Evolutionary conservation across 2,329 filamentous ascomycete genomes (phyloP).

Genomic region (Stagonosporopsis chrysanthemi): DNA sequence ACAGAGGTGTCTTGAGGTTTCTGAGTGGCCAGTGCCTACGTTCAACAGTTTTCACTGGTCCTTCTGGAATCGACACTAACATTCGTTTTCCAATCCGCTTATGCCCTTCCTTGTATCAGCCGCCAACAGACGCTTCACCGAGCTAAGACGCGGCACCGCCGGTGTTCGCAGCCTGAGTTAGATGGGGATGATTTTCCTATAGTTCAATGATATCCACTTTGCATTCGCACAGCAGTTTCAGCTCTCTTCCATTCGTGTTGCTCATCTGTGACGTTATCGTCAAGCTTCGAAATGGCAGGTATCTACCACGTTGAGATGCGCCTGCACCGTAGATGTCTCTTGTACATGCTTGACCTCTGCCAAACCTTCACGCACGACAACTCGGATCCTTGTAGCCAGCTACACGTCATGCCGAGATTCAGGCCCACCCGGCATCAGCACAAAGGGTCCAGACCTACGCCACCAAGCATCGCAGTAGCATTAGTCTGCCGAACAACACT

Average conservation of each 20-base stretch:
- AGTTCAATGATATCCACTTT: neutral
- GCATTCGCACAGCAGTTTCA: neutral
- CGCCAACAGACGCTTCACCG: constrained; percentile 5
- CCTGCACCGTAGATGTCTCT: neutral
- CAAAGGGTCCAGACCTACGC: neutral
- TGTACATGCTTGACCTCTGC: too few species aligned
- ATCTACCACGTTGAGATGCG: neutral
- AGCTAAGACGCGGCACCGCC: constrained; percentile 12
- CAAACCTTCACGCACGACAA: neutral
- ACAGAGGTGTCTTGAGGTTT: too few species aligned
- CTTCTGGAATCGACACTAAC: too few species aligned
- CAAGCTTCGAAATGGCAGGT: neutral
- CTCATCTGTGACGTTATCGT: neutral
- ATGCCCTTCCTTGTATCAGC: neutral
- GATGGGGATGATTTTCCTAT: neutral
- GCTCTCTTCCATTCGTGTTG: neutral
- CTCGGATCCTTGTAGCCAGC: neutral
- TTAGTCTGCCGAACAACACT: neutral
- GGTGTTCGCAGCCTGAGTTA: constrained; percentile 2
- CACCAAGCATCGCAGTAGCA: neutral
- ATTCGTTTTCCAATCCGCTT: too few species aligned
- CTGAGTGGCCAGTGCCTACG: too few species aligned
- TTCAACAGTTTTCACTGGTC: too few species aligned
- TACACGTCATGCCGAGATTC: neutral
- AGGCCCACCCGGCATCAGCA: neutral